A percentile compares a stretch with the other conserved stretches of the same genome.
Conservation (phyloP, 768 basidiomycete genomes). For the Roridomyces roridus region DNA sequence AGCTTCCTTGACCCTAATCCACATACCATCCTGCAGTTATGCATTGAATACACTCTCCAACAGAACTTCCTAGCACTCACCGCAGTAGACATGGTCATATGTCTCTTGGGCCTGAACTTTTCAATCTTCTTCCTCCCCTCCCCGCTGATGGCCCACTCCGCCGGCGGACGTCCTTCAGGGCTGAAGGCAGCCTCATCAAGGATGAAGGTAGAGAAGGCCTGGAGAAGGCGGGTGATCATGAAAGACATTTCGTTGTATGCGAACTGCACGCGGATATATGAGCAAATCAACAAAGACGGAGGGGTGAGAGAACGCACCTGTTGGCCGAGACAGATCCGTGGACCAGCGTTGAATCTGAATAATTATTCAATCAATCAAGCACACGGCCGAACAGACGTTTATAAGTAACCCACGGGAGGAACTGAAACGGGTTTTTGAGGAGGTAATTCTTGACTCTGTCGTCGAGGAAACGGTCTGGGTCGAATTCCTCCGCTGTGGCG, state of each 20-base stretch:
- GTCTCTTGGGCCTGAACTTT: constrained; percentile 35
- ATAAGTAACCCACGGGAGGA: constrained; percentile 44
- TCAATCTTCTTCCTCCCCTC: constrained; percentile 41
- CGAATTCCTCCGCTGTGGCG: constrained; percentile 50
- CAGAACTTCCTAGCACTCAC: neutral
- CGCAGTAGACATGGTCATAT: constrained; percentile 43
- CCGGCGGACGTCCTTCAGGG: constrained; percentile 36
- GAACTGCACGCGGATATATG: constrained; percentile 8
- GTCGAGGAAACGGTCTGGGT: constrained; percentile 60
- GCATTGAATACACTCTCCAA: neutral
- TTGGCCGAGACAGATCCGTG: constrained; percentile 52
- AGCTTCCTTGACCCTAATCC: constrained; percentile 13
- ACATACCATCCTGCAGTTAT: constrained; percentile 15
- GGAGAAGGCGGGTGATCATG: constrained; percentile 43
- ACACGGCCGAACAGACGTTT: too few relatives aligned
- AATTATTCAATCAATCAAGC: too few relatives aligned
- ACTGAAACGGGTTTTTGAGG: constrained; percentile 54
- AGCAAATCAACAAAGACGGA: neutral
- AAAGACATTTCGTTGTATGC: constrained; percentile 28
- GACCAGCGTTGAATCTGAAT: constrained; percentile 42
- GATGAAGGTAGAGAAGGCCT: constrained; percentile 41
- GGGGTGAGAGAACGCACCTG: constrained; percentile 30
- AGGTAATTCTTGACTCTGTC: constrained; percentile 50
- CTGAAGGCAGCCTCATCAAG: constrained; percentile 41
- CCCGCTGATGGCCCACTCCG: constrained; percentile 39